A percentile compares a stretch with the other conserved stretches of the same genome.
Conservation (phyloP, 2,329 filamentous ascomycete genomes). For the Meredithiella fracta region DNA sequence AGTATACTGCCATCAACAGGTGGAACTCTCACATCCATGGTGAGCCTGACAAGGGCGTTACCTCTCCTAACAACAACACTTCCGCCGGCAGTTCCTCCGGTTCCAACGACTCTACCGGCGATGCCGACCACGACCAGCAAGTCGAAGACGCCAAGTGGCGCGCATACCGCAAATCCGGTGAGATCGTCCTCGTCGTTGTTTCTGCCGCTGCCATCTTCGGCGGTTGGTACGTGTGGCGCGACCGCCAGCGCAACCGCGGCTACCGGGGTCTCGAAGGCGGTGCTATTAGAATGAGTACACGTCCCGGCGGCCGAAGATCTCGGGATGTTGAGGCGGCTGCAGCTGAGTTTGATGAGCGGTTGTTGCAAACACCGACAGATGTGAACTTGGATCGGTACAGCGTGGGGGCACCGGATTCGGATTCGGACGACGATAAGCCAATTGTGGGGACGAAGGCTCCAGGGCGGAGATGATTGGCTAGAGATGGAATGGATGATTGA, state of each 20-base stretch:
- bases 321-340: conserved; percentile 46
- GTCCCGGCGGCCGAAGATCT: conserved; percentile 16
- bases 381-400: conserved; percentile 35
- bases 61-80: conserved; percentile 32
- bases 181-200: conserved; percentile 70
- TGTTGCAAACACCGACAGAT: conserved; percentile 31
- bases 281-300: conserved; percentile 18
- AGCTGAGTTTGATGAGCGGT: conserved; percentile 46
- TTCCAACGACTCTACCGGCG: conserved; percentile 26
- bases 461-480: neutral
- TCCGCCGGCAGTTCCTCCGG: conserved; percentile 37
- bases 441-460: conserved; percentile 2
- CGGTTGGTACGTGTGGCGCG: conserved; percentile 55
- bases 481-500: neutral
- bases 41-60: conserved; percentile 42
- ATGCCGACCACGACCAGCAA: conserved; percentile 51
- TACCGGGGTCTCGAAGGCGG: conserved; percentile 34
- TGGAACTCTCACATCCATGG: conserved; percentile 56
- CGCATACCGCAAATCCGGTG: conserved; percentile 75
- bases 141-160: conserved; percentile 76
- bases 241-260: conserved; percentile 37
- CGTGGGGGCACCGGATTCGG: conserved; percentile 37
- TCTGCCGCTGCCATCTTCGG: conserved; percentile 54
- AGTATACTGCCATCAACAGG: conserved; percentile 58
- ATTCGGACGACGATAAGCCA: conserved; percentile 18